Percentiles rank a stretch among this genome's conserved stretches.
phyloP scores from a whole-genome alignment of 257 asterid species.

The Capsicum pubescens region DNA sequence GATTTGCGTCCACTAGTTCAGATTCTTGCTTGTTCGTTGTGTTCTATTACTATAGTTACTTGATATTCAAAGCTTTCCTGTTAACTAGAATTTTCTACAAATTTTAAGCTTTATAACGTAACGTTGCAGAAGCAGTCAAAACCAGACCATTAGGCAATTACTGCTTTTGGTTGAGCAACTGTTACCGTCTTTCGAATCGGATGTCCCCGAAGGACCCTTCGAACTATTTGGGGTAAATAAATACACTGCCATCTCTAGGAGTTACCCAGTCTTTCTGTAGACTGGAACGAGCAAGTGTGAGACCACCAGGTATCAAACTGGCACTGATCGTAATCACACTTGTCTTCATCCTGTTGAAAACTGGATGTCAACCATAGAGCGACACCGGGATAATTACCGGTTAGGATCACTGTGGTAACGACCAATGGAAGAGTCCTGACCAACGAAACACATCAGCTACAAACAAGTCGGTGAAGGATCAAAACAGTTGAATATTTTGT shows the following conservation, averaged over 20 bases:
- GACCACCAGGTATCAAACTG: neutral
- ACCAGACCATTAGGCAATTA: neutral
- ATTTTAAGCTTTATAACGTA: no score
- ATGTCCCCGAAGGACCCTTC: neutral
- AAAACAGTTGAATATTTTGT: neutral
- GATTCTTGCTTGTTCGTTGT: no score
- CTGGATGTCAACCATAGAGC: neutral
- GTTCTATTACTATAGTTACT: no score
- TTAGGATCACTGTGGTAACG: neutral
- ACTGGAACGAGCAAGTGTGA: neutral
- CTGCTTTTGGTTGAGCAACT: neutral
- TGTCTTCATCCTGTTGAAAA: neutral
- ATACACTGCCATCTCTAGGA: neutral
- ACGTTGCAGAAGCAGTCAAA: neutral
- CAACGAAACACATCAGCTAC: constrained; percentile 7
- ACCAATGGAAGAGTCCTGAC: neutral
- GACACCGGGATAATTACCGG: neutral
- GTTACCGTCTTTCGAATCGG: neutral
- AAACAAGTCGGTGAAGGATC: constrained; percentile 2
- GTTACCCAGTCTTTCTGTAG: neutral
- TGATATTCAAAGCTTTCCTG: neutral
- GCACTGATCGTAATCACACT: neutral
- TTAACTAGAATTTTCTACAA: no score
- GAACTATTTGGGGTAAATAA: neutral
- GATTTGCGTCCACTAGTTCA: no score